These are phyloP conservation scores for Claviceps maximensis DNA, from an alignment of 2,329 filamentous ascomycete genomes.

Conservation along the genomic window DNA sequence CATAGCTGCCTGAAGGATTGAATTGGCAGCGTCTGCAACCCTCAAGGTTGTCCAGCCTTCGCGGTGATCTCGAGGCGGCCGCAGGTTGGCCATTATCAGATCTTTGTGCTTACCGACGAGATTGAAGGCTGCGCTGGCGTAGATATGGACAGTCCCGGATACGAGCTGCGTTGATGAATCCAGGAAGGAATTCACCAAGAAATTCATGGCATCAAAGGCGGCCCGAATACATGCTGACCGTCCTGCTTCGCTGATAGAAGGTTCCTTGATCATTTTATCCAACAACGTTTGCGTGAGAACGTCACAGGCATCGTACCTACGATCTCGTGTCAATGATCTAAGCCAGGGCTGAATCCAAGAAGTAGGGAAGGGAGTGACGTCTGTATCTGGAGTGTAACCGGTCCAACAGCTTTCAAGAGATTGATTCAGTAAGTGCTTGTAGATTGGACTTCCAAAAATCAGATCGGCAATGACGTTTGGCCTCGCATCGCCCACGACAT, in stretches of 20 bases:
- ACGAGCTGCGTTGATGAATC: conserved; percentile 30
- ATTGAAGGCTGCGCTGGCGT: conserved; percentile 52
- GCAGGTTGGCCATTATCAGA: conserved; percentile 36
- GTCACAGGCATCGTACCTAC: conserved; percentile 67
- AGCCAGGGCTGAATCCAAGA: conserved; percentile 72
- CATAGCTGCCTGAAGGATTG: conserved; percentile 40
- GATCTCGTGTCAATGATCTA: conserved; percentile 59
- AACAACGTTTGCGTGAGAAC: conserved; percentile 67
- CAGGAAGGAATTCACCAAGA: conserved; percentile 44
- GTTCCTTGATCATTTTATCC: conserved; percentile 43
- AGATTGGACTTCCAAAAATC: conserved; percentile 59
- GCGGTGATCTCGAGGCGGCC: conserved; percentile 12
- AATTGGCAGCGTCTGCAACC: conserved; percentile 30
- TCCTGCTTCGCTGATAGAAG: conserved; percentile 40
- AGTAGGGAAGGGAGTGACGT: conserved; percentile 50
- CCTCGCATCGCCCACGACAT: conserved; percentile 68
- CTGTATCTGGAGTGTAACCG: conserved; percentile 26
- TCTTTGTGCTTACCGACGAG: conserved; percentile 49
- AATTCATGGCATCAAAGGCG: conserved; percentile 46
- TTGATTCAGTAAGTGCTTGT: conserved; percentile 47
- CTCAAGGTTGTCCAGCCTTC: conserved; percentile 28
- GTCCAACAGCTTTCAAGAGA: conserved; percentile 36
- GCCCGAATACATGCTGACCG: conserved; percentile 49
- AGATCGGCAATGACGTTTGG: conserved; percentile 73
- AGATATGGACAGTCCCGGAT: conserved; percentile 42